These are phyloP conservation scores for Chlorella sp. DNA, from an alignment of 139 green algal species.

Conservation along the genomic window DNA sequence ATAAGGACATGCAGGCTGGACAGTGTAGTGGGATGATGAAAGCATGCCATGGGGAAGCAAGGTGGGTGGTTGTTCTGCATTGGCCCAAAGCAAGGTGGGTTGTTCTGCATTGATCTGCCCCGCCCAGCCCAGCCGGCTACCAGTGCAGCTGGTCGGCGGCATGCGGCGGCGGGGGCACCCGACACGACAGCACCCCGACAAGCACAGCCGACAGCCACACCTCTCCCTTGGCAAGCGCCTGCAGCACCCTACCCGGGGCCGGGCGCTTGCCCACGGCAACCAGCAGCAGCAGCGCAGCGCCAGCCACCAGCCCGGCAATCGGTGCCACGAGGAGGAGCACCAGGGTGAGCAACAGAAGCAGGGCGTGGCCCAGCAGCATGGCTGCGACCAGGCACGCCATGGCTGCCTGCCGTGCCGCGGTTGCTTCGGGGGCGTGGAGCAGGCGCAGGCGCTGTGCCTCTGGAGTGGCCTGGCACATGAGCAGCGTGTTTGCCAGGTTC, in stretches of 20 bases:
- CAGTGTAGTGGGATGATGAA: too few species aligned
- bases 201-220: not conserved
- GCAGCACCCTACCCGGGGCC: not conserved
- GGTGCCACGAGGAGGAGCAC: not conserved
- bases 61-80: too few species aligned
- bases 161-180: not conserved
- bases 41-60: too few species aligned
- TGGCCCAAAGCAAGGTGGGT: too few species aligned
- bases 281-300: not conserved
- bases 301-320: not conserved
- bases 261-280: not conserved
- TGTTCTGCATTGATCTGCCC: too few species aligned
- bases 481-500: constrained; percentile 11
- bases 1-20: too few species aligned
- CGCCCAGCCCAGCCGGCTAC: too few species aligned
- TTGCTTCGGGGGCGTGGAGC: not conserved
- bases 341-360: not conserved
- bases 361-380: not conserved
- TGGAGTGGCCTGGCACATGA: not conserved
- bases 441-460: not conserved
- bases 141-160: not conserved
- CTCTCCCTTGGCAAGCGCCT: not conserved
- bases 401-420: not conserved
- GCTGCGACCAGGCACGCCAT: not conserved
- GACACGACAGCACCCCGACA: not conserved